Base-by-base conservation (phyloP, 1,284 basidiomycete species). In the Leccinum ponderosum region DNA sequence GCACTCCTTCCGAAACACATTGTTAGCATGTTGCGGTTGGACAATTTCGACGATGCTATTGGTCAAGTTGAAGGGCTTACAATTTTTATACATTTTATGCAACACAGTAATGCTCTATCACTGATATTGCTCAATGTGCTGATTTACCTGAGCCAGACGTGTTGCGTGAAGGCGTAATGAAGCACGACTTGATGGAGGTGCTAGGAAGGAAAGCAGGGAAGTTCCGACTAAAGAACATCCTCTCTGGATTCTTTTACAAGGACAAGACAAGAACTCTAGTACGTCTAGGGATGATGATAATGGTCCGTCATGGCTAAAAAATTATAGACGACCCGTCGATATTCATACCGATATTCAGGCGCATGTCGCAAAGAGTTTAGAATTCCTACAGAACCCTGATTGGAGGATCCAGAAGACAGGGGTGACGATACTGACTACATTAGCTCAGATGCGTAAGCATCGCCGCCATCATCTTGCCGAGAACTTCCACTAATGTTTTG, bases 371-470 rank as follows among this genome's bases (percentile, higher is more conserved):
- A 57, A 31, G 4, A 62, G 70, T 57, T 25, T 70, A 39, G 5
- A 22, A 7, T 25, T 56, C 47, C 17, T 73, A 12, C 6, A 0
- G 11, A 11, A 42, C 0, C 11, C 14, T 3, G 29, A 0, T 11
- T 73, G 69, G 71, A 62, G 60, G 37, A 27, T 4, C 9, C 71
- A 71, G 29, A 73, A 72, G 31, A 64, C 58, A 14, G 69, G 71
- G 7, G 62, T 72, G 54, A 62, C 58, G 5, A 67, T 72, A 14
- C 59, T 70, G 4, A 70, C 58, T 33, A 62, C 66, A 1, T 58
- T 73, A 53, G 60, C 66, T 35, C 68, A 61, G 50, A 70, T 69
- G 0, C 35, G 69, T 71, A 56, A 17, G 59, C 29, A 33, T 53
- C 31, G 15, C 25, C 1, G 14, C 29, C 14, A 3, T 9, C 7